These are phyloP conservation scores for Fusarium pseudograminearum DNA, from an alignment of 2,329 filamentous ascomycete species.

Conservation along the genomic window DNA sequence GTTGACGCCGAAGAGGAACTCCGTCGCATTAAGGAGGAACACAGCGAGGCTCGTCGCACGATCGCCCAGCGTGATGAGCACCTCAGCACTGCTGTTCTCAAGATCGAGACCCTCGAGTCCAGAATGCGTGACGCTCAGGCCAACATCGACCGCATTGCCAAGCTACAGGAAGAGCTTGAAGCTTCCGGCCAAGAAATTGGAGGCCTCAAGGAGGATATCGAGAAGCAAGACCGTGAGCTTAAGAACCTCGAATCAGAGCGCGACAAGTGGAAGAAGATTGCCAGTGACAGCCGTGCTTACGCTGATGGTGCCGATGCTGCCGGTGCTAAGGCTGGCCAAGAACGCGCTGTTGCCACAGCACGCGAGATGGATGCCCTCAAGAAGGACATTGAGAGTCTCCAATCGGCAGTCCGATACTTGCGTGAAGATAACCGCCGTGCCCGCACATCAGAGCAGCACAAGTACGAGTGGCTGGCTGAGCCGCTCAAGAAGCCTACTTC, in stretches of 20 bases:
- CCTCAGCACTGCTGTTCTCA: slow-evolving; percentile 87
- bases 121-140: slow-evolving; percentile 85
- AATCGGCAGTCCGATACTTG: slow-evolving; percentile 75
- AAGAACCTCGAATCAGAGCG: slow-evolving; percentile 73
- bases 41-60: slow-evolving; percentile 79
- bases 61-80: slow-evolving; percentile 82
- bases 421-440: slow-evolving; percentile 75
- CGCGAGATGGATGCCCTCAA: slow-evolving; percentile 80
- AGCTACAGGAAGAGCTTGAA: slow-evolving; percentile 71
- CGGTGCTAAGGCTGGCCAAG: slow-evolving; percentile 69
- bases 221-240: slow-evolving; percentile 75
- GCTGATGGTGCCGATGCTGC: slow-evolving; percentile 65
- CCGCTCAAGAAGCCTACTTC: slow-evolving; percentile 64
- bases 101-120: slow-evolving; percentile 92
- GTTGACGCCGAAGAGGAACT: slow-evolving; percentile 89
- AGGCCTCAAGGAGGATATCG: slow-evolving; percentile 71
- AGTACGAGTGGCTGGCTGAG: slow-evolving; percentile 70
- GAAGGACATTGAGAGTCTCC: slow-evolving; percentile 73
- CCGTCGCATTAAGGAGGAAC: slow-evolving; percentile 80
- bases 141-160: slow-evolving; percentile 76
- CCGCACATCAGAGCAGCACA: slow-evolving; percentile 66
- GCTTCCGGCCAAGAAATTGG: slow-evolving; percentile 63
- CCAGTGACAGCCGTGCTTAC: slow-evolving; percentile 69
- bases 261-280: slow-evolving; percentile 78
- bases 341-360: slow-evolving; percentile 76